Evolutionary conservation across 805 yeast genomes (phyloP), one percentile per base, ranked within the genome.

Genomic region (Candida taoyuanica): DNA sequence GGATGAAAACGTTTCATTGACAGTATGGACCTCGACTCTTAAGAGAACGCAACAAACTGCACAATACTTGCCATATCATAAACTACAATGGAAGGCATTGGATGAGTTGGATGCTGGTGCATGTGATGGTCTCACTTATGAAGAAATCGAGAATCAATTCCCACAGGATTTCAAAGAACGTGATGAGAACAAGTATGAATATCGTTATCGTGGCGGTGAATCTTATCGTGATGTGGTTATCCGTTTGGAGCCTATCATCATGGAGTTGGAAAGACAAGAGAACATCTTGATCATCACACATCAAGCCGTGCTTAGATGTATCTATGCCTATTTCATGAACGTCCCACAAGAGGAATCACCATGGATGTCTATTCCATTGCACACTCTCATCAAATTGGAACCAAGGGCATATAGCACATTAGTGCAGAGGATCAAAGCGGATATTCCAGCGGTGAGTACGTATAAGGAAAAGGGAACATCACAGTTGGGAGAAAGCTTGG

Each of bases 321-420:
- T 93, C 36, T 93, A 93, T 62, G 98, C 98, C 7, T 93, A 93
- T 62, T 93, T 89, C 58, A 93, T 93, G 98, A 91, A 93, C 58
- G 95, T 93, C 15, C 96, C 97, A 5, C 98, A 91, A 60, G 96
- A 91, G 53, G 91, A 87, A 60, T 77, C 89, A 42, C 99, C 99
- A 5, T 93, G 98, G 98, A 88, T 93, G 96, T 86, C 94, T 28
- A 94, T 93, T 42, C 99, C 99, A 5, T 68, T 93, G 52, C 99
- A 93, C 58, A 93, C 98, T 0, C 67, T 93, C 59, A 93, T 93
- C 54, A 84, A 87, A 57, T 68, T 93, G 46, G 98, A 93, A 59
- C 96, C 97, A n/a, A 73, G 95, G 40, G 96, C 98, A 0, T 89
- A 86, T 55, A 81, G 81, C 34, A 89, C 98, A 0, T 64, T 80